Base-by-base conservation (phyloP, 345 rosid species). In the Salix brachista region DNA sequence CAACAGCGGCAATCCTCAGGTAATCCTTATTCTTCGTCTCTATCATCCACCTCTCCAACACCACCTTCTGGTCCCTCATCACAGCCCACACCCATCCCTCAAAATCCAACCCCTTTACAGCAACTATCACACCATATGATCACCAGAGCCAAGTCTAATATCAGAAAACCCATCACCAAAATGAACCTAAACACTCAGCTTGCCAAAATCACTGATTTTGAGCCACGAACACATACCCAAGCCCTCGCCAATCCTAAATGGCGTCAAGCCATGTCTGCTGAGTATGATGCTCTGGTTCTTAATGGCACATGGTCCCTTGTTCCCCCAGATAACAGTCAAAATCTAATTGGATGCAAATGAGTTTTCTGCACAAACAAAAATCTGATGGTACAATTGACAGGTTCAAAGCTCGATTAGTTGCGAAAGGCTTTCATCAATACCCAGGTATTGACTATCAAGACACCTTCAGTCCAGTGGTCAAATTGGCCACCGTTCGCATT, bases 191-290 rank as follows among this genome's bases (percentile, higher is more conserved):
- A 32, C 5, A 4, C 34, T 5, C 34, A 32, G n/a, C 34, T 32
- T 3, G 5, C 34, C 4, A 32, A 4, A 4, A 0, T 0, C 0
- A 32, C 5, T 0, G 5, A 32, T 2, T 2, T 32, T 32, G 34
- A 32, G 4, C 34, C 34, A 32, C 34, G 0, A 32, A 32, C 34
- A 4, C 34, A 32, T 2, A 32, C 34, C 34, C 34, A 32, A 32
- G 34, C 34, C 34, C 34, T 32, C 34, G 4, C 34, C 34, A 2
- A 32, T 32, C 34, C 34, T 32, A 32, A 32, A 32, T 65, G 65
- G 65, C 4, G 12, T 9, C 25, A 16, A 1, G 65, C 65, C 10
- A 60, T 60, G 25, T 21, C 5, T 60, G 30, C 12, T 4, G 25
- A 60, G 10, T 17, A 17, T 0, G 17, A 32, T 19, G 34, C 25